phyloP scores from a whole-genome alignment of 2,329 filamentous ascomycete genomes.

The Fusarium torulosum region DNA sequence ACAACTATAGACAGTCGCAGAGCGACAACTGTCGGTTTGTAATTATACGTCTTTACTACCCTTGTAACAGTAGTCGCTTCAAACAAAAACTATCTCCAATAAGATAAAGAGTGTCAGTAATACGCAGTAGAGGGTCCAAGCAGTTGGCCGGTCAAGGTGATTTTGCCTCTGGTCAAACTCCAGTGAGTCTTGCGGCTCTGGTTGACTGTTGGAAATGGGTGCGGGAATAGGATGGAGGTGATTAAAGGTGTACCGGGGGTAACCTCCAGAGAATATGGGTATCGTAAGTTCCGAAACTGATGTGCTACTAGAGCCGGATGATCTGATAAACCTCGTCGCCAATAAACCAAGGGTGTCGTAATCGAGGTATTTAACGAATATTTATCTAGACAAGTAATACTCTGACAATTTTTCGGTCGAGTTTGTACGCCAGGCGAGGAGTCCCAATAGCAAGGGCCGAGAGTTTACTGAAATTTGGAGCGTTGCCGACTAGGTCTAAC shows the following conservation, averaged over 20 bases:
- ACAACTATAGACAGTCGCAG: conserved; percentile 6
- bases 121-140: background rate
- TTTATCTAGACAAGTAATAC: conserved; percentile 8
- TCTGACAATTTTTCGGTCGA: conserved; percentile 5
- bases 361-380: conserved; percentile 1
- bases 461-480: conserved; percentile 5
- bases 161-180: conserved; percentile 15
- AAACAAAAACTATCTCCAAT: background rate
- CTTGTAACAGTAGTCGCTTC: too few species aligned
- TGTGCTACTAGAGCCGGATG: conserved; percentile 8
- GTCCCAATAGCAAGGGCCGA: background rate
- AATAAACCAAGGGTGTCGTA: conserved; percentile 1
- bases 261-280: conserved; percentile 3
- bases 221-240: conserved; percentile 27
- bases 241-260: conserved; percentile 12
- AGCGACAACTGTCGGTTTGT: conserved; percentile 1
- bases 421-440: conserved; percentile 1
- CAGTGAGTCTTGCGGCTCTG: conserved; percentile 21
- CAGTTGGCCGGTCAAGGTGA: background rate
- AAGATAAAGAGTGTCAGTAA: conserved; percentile 2
- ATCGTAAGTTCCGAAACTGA: conserved; percentile 14
- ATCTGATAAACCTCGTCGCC: conserved; percentile 8
- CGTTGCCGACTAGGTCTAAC: conserved; percentile 7
- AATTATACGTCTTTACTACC: background rate
- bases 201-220: conserved; percentile 9